Conservation (phyloP, 805 yeast species). For the Yarrowia hollandica region DNA sequence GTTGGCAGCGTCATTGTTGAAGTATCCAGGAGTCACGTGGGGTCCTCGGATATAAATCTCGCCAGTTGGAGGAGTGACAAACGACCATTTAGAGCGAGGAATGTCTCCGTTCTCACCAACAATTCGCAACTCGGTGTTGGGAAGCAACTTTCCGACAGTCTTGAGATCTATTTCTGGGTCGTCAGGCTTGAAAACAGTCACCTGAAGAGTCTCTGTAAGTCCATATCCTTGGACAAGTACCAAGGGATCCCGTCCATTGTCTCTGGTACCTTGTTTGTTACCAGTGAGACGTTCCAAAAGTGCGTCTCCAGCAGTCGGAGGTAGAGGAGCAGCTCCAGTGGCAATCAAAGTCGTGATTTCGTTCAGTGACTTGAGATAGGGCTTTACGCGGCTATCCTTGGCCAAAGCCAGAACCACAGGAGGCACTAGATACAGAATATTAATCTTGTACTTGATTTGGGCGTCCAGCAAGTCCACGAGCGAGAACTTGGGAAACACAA, state of each 20-base stretch:
- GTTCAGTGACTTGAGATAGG: slow-evolving; percentile 46
- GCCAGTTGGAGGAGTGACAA: slow-evolving; percentile 40
- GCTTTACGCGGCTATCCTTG: slow-evolving; percentile 46
- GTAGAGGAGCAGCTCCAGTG: slow-evolving; percentile 52
- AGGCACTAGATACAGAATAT: slow-evolving; percentile 46
- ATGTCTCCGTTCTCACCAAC: slow-evolving; percentile 8
- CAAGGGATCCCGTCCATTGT: slow-evolving; percentile 33
- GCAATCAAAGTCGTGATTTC: slow-evolving; percentile 45
- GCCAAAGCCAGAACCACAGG: slow-evolving; percentile 50
- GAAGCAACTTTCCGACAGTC: background rate
- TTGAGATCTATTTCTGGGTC: slow-evolving; percentile 1
- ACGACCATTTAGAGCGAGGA: slow-evolving; percentile 29
- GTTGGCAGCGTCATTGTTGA: slow-evolving; percentile 51
- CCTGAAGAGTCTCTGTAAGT: slow-evolving; percentile 31
- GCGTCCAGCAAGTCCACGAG: slow-evolving; percentile 38
- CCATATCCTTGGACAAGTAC: slow-evolving; percentile 23
- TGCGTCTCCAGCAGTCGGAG: background rate
- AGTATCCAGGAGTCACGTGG: slow-evolving; percentile 53
- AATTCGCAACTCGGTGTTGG: background rate
- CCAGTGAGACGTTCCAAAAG: slow-evolving; percentile 31
- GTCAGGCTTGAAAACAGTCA: background rate
- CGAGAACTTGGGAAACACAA: slow-evolving; percentile 41
- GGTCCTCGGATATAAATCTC: slow-evolving; percentile 57
- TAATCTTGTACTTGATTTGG: slow-evolving; percentile 41
- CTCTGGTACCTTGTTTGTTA: slow-evolving; percentile 37